Percentiles rank a stretch among this genome's conserved stretches.
phyloP scores from a whole-genome alignment of 129 eudicot species.

The Sambucus nigra region DNA sequence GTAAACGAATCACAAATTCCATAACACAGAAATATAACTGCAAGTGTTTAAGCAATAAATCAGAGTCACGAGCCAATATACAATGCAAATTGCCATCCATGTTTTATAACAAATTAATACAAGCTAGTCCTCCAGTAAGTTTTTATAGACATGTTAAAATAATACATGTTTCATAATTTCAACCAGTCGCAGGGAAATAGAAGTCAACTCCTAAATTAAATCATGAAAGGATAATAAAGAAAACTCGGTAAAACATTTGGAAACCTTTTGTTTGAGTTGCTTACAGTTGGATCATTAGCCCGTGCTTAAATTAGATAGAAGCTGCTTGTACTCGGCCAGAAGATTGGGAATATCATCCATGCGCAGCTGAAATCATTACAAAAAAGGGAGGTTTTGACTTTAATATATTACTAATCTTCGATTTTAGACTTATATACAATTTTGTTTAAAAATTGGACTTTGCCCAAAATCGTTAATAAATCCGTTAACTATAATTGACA shows the following conservation, averaged over 20 bases:
- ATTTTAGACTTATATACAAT: no score
- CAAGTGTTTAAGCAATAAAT: not conserved
- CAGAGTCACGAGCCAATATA: not conserved
- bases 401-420: no score
- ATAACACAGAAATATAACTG: not conserved
- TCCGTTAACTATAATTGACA: no score
- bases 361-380: conserved; percentile 46
- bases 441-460: not conserved
- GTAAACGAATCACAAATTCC: not conserved
- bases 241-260: conserved; percentile 12
- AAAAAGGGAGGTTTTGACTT: no score
- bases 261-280: conserved; percentile 6
- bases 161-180: not conserved
- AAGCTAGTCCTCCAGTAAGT: not conserved
- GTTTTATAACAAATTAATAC: not conserved
- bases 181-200: not conserved
- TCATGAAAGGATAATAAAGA: conserved; percentile 6
- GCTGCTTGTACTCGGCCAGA: conserved; percentile 59
- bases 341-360: conserved; percentile 66
- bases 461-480: no score
- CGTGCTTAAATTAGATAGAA: conserved; percentile 28
- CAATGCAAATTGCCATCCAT: not conserved
- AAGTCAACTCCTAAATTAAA: not conserved
- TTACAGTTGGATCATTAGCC: not conserved
- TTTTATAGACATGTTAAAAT: no score